These are phyloP conservation scores for Penicillium egyptiacum DNA, from an alignment of 495 filamentous ascomycete species.

Conservation along the genomic window DNA sequence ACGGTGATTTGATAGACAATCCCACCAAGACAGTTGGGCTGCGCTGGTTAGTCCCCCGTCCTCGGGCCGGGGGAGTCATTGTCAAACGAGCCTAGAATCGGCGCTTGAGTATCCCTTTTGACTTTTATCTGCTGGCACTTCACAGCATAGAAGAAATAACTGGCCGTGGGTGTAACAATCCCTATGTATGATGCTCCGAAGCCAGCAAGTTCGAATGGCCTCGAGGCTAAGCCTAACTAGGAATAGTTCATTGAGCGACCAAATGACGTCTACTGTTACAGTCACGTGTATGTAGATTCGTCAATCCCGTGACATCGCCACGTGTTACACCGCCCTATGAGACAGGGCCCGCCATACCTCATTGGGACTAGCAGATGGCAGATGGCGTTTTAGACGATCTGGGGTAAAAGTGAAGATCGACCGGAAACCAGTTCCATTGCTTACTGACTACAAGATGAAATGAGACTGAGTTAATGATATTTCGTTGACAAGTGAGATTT, in stretches of 20 bases:
- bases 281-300: slow-evolving; percentile 10
- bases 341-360: not conserved
- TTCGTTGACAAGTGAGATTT: not conserved
- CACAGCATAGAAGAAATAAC: not conserved
- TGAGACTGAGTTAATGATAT: not conserved
- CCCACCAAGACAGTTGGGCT: slow-evolving; percentile 58
- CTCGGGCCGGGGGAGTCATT: slow-evolving; percentile 41
- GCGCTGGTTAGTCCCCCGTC: slow-evolving; percentile 46
- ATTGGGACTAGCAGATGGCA: slow-evolving; percentile 5
- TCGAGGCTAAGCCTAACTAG: slow-evolving; percentile 4
- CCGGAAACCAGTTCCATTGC: not conserved
- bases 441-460: not conserved
- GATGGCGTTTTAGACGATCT: slow-evolving; percentile 17
- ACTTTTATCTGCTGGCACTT: not conserved
- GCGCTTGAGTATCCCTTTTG: not conserved
- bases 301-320: slow-evolving; percentile 21
- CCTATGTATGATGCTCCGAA: slow-evolving; percentile 13
- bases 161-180: not conserved
- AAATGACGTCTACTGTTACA: slow-evolving; percentile 10
- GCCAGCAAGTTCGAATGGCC: slow-evolving; percentile 12
- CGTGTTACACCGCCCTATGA: slow-evolving; percentile 16
- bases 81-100: not conserved
- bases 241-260: slow-evolving; percentile 7
- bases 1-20: not conserved
- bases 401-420: slow-evolving; percentile 22